Evolutionary conservation across 2,329 filamentous ascomycete genomes (phyloP).

Genomic region (Hyphodiscus sp.): DNA sequence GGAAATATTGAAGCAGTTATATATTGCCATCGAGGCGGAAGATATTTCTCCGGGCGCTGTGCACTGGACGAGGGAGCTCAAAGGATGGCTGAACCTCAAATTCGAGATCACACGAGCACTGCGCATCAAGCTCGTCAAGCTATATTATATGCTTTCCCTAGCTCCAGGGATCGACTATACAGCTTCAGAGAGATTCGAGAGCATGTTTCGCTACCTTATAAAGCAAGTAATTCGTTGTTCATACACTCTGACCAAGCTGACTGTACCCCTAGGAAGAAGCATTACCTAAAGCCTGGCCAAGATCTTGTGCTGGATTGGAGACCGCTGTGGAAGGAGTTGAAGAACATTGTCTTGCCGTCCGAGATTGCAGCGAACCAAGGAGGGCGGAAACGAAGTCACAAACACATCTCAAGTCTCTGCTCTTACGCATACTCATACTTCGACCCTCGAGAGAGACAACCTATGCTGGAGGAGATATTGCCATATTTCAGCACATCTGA

Average conservation of each 20-base stretch:
- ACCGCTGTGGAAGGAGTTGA: conserved; percentile 87
- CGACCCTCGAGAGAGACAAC: conserved; percentile 76
- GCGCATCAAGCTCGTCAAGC: conserved; percentile 73
- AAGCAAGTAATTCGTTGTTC: conserved; percentile 53
- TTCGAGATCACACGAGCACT: conserved; percentile 89
- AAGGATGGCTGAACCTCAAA: conserved; percentile 92
- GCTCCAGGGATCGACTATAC: conserved; percentile 80
- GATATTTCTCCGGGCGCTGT: conserved; percentile 91
- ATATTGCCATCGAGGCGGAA: conserved; percentile 83
- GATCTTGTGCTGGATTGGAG: conserved; percentile 92
- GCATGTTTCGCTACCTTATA: conserved; percentile 94
- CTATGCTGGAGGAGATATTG: conserved; percentile 73
- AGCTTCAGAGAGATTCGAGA: conserved; percentile 83
- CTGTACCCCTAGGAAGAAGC: conserved; percentile 63
- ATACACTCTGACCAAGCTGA: conserved; percentile 25
- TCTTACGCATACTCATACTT: conserved; percentile 90
- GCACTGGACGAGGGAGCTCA: conserved; percentile 95
- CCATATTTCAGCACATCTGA: conserved; percentile 92
- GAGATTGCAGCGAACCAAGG: conserved; percentile 66
- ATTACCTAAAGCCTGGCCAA: conserved; percentile 85
- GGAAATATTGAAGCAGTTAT: conserved; percentile 89
- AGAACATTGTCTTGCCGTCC: conserved; percentile 78
- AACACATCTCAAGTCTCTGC: conserved; percentile 77
- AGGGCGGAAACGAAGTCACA: conserved; percentile 48
- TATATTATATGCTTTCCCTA: conserved; percentile 91